Evolutionary conservation across 2,329 filamentous ascomycete genomes (phyloP), one percentile per base, ranked within the genome.

Genomic region (Trichoderma lentiforme): DNA sequence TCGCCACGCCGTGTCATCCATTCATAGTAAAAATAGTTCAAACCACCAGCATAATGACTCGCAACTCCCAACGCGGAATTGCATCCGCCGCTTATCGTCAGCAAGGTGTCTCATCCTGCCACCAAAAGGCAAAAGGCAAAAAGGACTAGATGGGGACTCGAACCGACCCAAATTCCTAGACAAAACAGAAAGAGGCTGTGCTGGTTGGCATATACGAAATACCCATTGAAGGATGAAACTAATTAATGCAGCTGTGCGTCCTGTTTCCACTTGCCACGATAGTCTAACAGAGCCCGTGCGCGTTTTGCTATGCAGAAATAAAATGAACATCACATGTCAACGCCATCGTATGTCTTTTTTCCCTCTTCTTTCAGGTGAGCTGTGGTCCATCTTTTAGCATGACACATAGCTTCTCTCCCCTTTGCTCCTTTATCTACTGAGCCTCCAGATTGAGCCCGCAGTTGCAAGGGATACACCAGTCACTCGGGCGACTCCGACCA

Each of bases 251-350:
- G n/a, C 53, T 60, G 6, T 64, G 39, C 26, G 26, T 32, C 62
- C 21, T 51, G 12, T 51, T 69, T 43, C 64, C 64, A 58, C 64
- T 56, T 43, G 64, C 64, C 8, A 43, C 53, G 30, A 43, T 14
- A 47, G 43, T 58, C 34, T 21, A 5, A 5, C 32, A 43, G 3
- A 67, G 51, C 24, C 64, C 51, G 64, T 67, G 64, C 64, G 18
- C 36, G 18, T 36, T 30, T 43, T 15, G 18, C 24, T 32, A 24
- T 28, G 24, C 9, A 53, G 21, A 28, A 28, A 21, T 32, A 61
- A 34, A 47, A 51, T 34, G 57, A 47, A 30, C 57, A 28, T 70
- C 67, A 62, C 57, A 70, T 70, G 67, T 21, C 24, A 70, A 32
- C n/a, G 30, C 34, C 47, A 53, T 53, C 43, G 43, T 14, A 21